phyloP scores from a whole-genome alignment of 2,329 filamentous ascomycete species.

The Stachybotrys echinatus region DNA sequence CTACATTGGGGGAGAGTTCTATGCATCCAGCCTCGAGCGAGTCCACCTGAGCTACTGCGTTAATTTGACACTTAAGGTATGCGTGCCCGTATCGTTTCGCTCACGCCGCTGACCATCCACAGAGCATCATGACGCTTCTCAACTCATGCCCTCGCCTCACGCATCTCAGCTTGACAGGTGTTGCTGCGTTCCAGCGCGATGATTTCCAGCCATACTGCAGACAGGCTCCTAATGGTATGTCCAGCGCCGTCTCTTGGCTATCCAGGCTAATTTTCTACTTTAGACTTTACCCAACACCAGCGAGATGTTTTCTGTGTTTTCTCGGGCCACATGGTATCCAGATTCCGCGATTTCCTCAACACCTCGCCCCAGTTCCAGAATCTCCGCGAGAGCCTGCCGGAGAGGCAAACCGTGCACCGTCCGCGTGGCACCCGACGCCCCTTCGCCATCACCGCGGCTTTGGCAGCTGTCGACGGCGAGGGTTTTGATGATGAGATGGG shows the following conservation, averaged over 20 bases:
- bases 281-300: constrained; percentile 93
- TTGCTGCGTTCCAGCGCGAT: constrained; percentile 81
- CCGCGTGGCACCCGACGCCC: constrained; percentile 1
- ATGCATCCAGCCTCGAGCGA: constrained; percentile 69
- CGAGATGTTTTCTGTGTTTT: constrained; percentile 97
- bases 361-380: constrained; percentile 41
- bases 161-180: constrained; percentile 89
- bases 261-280: constrained; percentile 15
- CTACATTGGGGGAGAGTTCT: constrained; percentile 46
- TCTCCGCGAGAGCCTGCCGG: constrained; percentile 26
- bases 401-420: constrained; percentile 8
- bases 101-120: constrained; percentile 10
- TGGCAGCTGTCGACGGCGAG: constrained; percentile 20
- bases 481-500: constrained; percentile 36
- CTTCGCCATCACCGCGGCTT: constrained; percentile 1
- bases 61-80: constrained; percentile 73
- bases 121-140: constrained; percentile 87
- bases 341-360: constrained; percentile 75
- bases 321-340: constrained; percentile 76
- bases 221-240: constrained; percentile 67
- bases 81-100: constrained; percentile 19
- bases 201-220: constrained; percentile 84
- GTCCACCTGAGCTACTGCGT: constrained; percentile 96
- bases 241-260: background rate
- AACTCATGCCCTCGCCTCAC: constrained; percentile 91